Conservation (phyloP, 257 asterid species). For the Fraxinus quadrangulata region DNA sequence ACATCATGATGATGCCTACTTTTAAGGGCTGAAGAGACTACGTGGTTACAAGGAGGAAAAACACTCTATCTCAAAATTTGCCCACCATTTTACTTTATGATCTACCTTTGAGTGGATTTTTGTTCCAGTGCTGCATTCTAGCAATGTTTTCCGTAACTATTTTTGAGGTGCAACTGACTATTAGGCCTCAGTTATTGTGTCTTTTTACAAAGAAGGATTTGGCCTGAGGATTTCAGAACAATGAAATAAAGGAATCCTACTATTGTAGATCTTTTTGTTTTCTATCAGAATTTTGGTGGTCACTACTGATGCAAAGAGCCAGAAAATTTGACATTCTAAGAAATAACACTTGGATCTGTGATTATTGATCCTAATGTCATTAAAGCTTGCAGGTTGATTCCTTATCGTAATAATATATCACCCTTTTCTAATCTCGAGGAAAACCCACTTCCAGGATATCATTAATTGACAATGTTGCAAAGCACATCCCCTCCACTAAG, state of each 20-base stretch:
- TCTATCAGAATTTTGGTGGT: not conserved
- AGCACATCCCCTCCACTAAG: not conserved
- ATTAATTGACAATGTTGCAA: not conserved
- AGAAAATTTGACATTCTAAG: not conserved
- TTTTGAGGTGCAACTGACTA: not conserved
- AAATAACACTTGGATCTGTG: not conserved
- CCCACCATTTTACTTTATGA: not conserved
- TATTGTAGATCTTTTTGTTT: not conserved
- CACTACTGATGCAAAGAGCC: not conserved
- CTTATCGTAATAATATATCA: not conserved
- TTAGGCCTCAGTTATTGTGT: not conserved
- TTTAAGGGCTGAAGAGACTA: not conserved
- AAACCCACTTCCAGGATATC: not conserved
- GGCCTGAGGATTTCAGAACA: not conserved
- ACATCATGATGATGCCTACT: not conserved
- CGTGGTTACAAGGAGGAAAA: not conserved
- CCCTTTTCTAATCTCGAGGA: not conserved
- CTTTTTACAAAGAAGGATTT: not conserved
- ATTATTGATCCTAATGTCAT: not conserved
- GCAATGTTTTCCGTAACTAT: not conserved
- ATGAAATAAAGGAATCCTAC: not conserved
- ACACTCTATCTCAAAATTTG: not conserved
- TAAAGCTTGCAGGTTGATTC: slow-evolving; percentile 1
- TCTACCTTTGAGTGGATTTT: not conserved
- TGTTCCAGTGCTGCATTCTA: not conserved